Base-by-base conservation (phyloP, 257 asterid genomes). In the Penstemon eatonii region DNA sequence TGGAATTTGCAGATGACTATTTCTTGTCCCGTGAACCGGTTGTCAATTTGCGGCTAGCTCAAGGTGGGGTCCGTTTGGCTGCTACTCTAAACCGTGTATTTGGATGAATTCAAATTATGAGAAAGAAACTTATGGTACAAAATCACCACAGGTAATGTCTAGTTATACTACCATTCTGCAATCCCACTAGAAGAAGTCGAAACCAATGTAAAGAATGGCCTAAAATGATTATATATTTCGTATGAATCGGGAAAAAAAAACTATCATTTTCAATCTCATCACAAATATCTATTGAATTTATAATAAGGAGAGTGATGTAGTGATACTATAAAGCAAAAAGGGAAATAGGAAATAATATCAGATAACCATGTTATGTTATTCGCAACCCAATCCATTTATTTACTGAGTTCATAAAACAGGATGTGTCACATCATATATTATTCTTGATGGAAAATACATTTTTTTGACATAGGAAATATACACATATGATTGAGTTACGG, bases 1-100 rank as follows among this genome's bases (percentile, higher is more conserved):
- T 10, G 2, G 42, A 56, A 6, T 1, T 6, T 68, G 89, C 97
- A 92, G 97, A 92, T 71, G 83, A 82, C 39, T 92, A 92, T 75
- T 92, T 90, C 77, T 36, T 66, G 10, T 75, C 86, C 10, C 89
- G 96, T 46, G 73, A 67, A 33, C 92, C 94, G 36, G 84, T 78
- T 11, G 94, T 85, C 69, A 80, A 83, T 56, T 61, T 80, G 78
- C 75, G 97, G 47, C 78, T 92, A 52, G 97, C 96, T 73, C 96
- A 92, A 73, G 96, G 90, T 0, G 96, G 97, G 40, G 96, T 92
- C 36, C 95, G 96, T 37, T 65, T 92, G 59, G 97, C 98, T 11
- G 96, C 97, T 12, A 85, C 83, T 18, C 90, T 92, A 36, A 92
- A 92, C 77, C 89, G 91, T 15, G 85, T 92, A 72, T 92, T 92